Percentiles rank a stretch among this genome's conserved stretches.
These are phyloP conservation scores for Bidens hawaiensis DNA, from an alignment of 140 eudicot genomes.

Conservation along the genomic window DNA sequence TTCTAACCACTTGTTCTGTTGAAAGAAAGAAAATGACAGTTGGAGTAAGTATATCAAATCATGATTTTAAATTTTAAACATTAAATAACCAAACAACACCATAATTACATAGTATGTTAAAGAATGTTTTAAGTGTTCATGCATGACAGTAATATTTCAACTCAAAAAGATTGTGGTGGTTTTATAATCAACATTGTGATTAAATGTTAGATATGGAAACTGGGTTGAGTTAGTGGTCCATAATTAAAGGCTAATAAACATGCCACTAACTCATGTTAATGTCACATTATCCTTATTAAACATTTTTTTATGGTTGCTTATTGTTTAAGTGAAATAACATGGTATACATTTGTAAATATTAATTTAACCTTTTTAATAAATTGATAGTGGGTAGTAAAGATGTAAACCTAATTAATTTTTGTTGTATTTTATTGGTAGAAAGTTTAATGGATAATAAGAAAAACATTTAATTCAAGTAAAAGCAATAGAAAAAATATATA, in stretches of 20 bases:
- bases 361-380: background rate
- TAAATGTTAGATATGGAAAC: constrained; percentile 15
- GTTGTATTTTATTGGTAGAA: background rate
- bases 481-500: background rate
- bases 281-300: constrained; percentile 14
- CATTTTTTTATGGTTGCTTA: constrained; percentile 17
- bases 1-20: background rate
- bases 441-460: background rate
- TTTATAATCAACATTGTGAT: constrained; percentile 13
- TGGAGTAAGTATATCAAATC: background rate
- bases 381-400: background rate
- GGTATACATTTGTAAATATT: background rate
- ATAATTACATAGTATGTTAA: constrained; percentile 2
- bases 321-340: constrained; percentile 3
- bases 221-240: constrained; percentile 33
- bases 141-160: constrained; percentile 18
- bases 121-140: constrained; percentile 21
- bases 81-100: constrained; percentile 2
- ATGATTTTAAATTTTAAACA: background rate
- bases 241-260: constrained; percentile 25
- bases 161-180: constrained; percentile 14
- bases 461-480: background rate
- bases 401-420: background rate
- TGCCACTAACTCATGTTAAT: constrained; percentile 25
- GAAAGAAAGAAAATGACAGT: background rate